phyloP scores from a whole-genome alignment of 495 filamentous ascomycete species.

The Tetracladium marchalianum region DNA sequence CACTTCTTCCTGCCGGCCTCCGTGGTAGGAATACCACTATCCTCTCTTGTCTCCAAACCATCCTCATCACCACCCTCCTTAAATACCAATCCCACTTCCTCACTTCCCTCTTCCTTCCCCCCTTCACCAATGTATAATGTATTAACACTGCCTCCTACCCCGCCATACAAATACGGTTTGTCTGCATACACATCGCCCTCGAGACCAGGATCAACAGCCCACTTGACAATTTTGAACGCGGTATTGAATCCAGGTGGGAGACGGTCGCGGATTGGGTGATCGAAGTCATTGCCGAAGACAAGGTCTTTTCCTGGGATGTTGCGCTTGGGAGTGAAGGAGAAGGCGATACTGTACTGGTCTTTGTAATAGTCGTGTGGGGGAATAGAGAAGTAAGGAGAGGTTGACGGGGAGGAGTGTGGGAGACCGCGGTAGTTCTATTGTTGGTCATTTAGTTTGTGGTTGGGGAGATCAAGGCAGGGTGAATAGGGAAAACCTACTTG shows the following conservation, averaged over 20 bases:
- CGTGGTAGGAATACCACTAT: constrained; percentile 39
- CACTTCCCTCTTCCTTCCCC: constrained; percentile 8
- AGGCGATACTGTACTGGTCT: constrained; percentile 75
- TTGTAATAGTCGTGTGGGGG: constrained; percentile 46
- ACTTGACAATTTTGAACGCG: constrained; percentile 73
- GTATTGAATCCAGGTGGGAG: constrained; percentile 77
- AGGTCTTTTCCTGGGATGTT: constrained; percentile 60
- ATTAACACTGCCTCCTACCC: constrained; percentile 64
- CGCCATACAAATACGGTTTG: constrained; percentile 72
- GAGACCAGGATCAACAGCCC: constrained; percentile 77
- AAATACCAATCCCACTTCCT: constrained; percentile 37
- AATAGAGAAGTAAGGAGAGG: constrained; percentile 64
- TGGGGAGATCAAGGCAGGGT: background rate
- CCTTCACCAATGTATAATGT: constrained; percentile 51
- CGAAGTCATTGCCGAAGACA: constrained; percentile 89
- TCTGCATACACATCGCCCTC: constrained; percentile 85
- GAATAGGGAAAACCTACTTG: constrained; percentile 32
- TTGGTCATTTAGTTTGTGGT: constrained; percentile 1
- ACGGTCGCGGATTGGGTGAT: constrained; percentile 73
- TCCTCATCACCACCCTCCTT: constrained; percentile 61
- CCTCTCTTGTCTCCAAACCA: constrained; percentile 38
- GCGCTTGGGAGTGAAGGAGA: constrained; percentile 58
- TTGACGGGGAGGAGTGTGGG: constrained; percentile 44
- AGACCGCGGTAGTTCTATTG: constrained; percentile 39
- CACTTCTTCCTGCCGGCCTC: constrained; percentile 49